Percentiles rank a stretch among this genome's conserved stretches.
Conservation (phyloP, 768 basidiomycete genomes). For the Collybiopsis luxurians region DNA sequence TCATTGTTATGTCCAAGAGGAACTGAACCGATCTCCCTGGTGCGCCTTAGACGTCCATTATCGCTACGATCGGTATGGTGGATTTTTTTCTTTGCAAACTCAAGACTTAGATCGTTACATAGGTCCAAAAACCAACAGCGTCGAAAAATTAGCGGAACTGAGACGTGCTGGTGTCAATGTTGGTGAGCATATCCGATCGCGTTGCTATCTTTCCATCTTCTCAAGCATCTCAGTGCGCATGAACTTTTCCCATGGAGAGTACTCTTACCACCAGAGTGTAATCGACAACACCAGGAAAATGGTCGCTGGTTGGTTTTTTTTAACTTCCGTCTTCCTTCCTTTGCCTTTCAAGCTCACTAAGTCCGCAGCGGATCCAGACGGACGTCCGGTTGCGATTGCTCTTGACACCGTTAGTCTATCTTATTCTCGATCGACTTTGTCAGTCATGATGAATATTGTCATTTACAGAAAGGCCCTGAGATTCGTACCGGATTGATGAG, state of each 20-base stretch:
- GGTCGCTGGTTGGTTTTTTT: constrained; percentile 59
- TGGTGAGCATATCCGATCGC: constrained; percentile 53
- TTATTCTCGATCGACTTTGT: constrained; percentile 10
- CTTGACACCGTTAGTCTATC: constrained; percentile 79
- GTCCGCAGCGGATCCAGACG: constrained; percentile 57
- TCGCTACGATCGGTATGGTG: constrained; percentile 90
- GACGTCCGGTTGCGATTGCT: constrained; percentile 95
- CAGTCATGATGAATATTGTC: not conserved
- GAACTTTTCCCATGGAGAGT: constrained; percentile 99
- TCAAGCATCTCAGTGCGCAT: constrained; percentile 75
- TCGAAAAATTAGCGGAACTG: constrained; percentile 84
- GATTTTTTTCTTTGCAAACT: constrained; percentile 5
- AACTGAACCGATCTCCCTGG: not conserved
- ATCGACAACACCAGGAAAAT: constrained; percentile 95
- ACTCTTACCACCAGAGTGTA: constrained; percentile 98
- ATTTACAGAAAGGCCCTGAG: constrained; percentile 91
- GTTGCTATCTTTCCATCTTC: not conserved
- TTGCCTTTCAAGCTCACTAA: constrained; percentile 1
- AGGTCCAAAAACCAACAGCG: constrained; percentile 94
- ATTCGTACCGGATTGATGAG: constrained; percentile 95
- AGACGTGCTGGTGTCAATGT: constrained; percentile 95
- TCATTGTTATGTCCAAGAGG: constrained; percentile 7
- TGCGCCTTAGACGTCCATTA: constrained; percentile 82
- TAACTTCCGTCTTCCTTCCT: not conserved
- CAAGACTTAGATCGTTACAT: constrained; percentile 10